These are phyloP conservation scores for Rubroboletus satanas DNA, from an alignment of 768 basidiomycete species.

Conservation along the genomic window DNA sequence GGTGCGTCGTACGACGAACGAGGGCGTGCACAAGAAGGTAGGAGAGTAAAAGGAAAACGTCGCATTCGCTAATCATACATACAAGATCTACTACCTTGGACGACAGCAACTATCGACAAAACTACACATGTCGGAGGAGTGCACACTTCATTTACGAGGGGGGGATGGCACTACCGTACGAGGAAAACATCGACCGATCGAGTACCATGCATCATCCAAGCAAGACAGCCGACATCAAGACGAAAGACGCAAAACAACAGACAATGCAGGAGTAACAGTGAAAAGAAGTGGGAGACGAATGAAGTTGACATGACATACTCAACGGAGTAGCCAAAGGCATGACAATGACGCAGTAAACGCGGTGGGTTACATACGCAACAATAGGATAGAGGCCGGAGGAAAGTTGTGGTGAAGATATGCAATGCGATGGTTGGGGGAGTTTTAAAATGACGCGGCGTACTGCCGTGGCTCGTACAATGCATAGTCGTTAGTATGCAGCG, in stretches of 20 bases:
- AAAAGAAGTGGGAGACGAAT: not conserved
- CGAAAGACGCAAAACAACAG: not conserved
- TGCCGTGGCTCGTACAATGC: slow-evolving; percentile 22
- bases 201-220: not conserved
- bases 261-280: not conserved
- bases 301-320: not conserved
- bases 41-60: not conserved
- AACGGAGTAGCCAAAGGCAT: too few relatives aligned
- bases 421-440: not conserved
- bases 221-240: not conserved
- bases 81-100: not conserved
- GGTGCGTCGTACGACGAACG: not conserved
- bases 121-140: not conserved
- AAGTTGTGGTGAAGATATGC: not conserved
- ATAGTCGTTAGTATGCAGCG: slow-evolving; percentile 27
- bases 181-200: not conserved
- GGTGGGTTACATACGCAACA: not conserved
- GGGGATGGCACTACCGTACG: not conserved
- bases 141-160: not conserved
- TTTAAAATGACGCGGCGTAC: slow-evolving; percentile 12
- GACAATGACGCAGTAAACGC: not conserved
- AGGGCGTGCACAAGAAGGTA: not conserved
- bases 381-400: not conserved
- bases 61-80: not conserved
- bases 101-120: not conserved